These are phyloP conservation scores for Aureobasidium sp. DNA, from an alignment of 2,329 filamentous ascomycete genomes.

Conservation along the genomic window DNA sequence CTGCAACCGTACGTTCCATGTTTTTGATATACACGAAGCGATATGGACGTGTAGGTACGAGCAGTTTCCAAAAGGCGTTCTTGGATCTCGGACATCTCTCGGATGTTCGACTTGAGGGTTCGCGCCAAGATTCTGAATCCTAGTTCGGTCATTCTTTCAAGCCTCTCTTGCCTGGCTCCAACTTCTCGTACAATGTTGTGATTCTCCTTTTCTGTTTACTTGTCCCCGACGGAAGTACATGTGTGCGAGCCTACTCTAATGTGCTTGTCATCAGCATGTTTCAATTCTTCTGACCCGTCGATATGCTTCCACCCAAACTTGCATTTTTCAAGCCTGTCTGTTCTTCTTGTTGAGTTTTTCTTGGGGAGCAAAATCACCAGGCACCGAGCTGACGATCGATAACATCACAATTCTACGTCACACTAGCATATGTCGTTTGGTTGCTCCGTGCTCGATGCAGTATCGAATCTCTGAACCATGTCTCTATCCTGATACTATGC, in stretches of 20 bases:
- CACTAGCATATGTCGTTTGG: not conserved
- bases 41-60: not conserved
- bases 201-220: not conserved
- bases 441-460: not conserved
- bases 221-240: not conserved
- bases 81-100: constrained; percentile 8
- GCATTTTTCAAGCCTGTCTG: not conserved
- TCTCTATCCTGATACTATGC: not conserved
- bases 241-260: not conserved
- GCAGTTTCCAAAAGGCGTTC: not conserved
- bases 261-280: not conserved
- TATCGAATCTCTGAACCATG: not conserved
- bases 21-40: constrained; percentile 4
- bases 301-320: not conserved
- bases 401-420: not conserved
- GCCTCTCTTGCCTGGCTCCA: not conserved
- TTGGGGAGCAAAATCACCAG: not conserved
- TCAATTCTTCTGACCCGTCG: not conserved
- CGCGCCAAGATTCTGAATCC: not conserved
- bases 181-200: not conserved
- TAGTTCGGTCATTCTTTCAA: not conserved
- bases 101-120: not conserved
- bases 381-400: not conserved
- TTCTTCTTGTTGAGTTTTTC: not conserved
- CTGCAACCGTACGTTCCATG: not conserved